Evolutionary conservation across 371 early-diverging fungal species (phyloP).

Genomic region (Dichotomocladium elegans): DNA sequence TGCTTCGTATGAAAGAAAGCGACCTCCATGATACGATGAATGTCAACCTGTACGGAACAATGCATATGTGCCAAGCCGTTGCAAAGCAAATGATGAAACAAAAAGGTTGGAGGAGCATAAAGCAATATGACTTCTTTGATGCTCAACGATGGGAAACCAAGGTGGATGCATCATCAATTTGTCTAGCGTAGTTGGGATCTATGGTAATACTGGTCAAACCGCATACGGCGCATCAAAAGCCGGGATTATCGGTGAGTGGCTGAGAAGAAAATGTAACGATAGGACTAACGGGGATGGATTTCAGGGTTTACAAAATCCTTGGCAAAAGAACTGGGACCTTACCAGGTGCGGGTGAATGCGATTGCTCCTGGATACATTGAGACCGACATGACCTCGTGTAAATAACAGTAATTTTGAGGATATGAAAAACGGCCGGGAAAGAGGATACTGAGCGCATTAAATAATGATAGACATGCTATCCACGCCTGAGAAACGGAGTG

Average conservation of each 20-base stretch:
- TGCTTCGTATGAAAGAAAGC: constrained; percentile 41
- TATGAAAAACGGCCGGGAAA: background rate
- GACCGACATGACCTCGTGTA: constrained; percentile 78
- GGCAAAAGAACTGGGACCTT: constrained; percentile 77
- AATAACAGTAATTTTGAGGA: background rate
- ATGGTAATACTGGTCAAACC: constrained; percentile 76
- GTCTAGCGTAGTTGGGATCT: constrained; percentile 73
- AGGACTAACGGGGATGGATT: background rate
- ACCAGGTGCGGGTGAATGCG: constrained; percentile 73
- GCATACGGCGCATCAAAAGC: constrained; percentile 85
- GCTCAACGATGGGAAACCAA: background rate
- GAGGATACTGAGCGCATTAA: background rate
- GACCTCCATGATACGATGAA: constrained; percentile 55
- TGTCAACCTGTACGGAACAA: constrained; percentile 74
- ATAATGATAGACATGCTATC: background rate
- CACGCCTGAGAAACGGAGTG: constrained; percentile 24
- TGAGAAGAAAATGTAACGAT: background rate
- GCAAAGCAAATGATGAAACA: constrained; percentile 55
- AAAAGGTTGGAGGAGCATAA: constrained; percentile 29
- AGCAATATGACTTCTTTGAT: background rate
- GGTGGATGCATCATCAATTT: constrained; percentile 83
- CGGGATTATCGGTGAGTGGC: constrained; percentile 67
- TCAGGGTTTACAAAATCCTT: constrained; percentile 75
- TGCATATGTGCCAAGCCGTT: constrained; percentile 56
- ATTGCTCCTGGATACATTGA: constrained; percentile 89